Base-by-base conservation (phyloP, 805 yeast species). In the Candida peoriensis region DNA sequence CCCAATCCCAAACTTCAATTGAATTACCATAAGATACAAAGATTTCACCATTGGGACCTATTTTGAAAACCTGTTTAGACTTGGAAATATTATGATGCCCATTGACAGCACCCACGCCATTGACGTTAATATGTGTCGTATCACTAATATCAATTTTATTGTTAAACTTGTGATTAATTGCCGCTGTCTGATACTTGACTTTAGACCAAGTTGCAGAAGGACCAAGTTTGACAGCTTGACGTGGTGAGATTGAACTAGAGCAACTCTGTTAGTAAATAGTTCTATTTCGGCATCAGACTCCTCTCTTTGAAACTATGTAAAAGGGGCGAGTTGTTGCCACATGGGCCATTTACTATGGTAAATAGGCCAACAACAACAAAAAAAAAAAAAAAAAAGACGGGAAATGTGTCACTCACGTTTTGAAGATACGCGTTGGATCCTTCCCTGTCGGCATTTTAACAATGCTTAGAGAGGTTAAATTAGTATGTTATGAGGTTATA, bases 1-100 rank as follows among this genome's bases (percentile, higher is more conserved):
- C 19, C 70, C 70, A 63, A 36, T 64, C 69, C 68, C 68, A 66
- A 7, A 65, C 52, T 32, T 64, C 63, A 12, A 66, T 46, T 2
- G 46, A 25, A 34, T 52, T 46, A 4, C 45, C 44, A 30, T 44
- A 55, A 0, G 50, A 57, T 2, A 58, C 24, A 15, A 63, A 44
- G 1, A 66, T 34, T 36, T 66, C 71, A 2, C 71, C 70, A 34
- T 58, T 51, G 7, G 36, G n/a, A 0, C 70, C 70, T 36, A 62
- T 55, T 33, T 58, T 64, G 16, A 50, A 34, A 7, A 44, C 36
- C 14, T 41, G 46, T 1, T 19, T 30, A 10, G 14, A 28, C 9
- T 28, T 30, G n/a, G 15, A 24, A 14, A 23, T 23, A 17, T 26
- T 32, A 6, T 27, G 41, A 24, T 32, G 43, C 6, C 38, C 32